A percentile compares a stretch with the other conserved stretches of the same genome.
Conservation (phyloP, 2,329 filamentous ascomycete species). For the Fusarium haematococcum region DNA sequence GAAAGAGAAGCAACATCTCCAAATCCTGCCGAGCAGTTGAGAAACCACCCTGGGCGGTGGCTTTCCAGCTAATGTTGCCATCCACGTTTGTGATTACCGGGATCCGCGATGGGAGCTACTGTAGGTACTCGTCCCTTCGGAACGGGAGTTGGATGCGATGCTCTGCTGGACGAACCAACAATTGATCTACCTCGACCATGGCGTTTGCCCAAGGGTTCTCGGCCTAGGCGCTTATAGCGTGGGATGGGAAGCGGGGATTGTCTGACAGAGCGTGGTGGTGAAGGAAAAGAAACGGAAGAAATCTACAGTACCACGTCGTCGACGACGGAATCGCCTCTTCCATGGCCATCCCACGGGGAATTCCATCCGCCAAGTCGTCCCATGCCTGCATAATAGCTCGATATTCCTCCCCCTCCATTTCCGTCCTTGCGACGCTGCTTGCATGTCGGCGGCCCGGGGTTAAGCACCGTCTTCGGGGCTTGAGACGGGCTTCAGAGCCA, state of each 20-base stretch:
- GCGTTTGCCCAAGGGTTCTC: conserved; percentile 17
- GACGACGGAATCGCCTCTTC: conserved; percentile 12
- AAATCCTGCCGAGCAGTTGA: not conserved
- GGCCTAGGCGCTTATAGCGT: conserved; percentile 1
- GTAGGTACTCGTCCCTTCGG: conserved; percentile 18
- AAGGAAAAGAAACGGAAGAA: not conserved
- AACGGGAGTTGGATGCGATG: conserved; percentile 15
- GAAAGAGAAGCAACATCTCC: not conserved
- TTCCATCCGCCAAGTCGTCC: conserved; percentile 34
- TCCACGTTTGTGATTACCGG: not conserved
- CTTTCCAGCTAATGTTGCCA: not conserved
- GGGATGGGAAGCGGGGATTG: conserved; percentile 25
- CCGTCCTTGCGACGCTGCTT: conserved; percentile 19
- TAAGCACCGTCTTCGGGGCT: conserved; percentile 22
- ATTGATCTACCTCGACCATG: conserved; percentile 9
- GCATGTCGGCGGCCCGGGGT: conserved; percentile 18
- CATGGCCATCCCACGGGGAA: conserved; percentile 33
- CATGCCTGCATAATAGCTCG: conserved; percentile 37
- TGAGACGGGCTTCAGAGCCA: conserved; percentile 6
- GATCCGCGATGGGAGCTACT: conserved; percentile 19
- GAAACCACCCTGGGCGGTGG: not conserved
- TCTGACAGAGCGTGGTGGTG: not conserved
- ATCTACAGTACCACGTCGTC: not conserved
- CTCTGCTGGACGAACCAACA: conserved; percentile 26
- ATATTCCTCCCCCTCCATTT: conserved; percentile 6